Evolutionary conservation across 2,329 filamentous ascomycete genomes (phyloP).

Genomic region (Exophiala oligosperma): DNA sequence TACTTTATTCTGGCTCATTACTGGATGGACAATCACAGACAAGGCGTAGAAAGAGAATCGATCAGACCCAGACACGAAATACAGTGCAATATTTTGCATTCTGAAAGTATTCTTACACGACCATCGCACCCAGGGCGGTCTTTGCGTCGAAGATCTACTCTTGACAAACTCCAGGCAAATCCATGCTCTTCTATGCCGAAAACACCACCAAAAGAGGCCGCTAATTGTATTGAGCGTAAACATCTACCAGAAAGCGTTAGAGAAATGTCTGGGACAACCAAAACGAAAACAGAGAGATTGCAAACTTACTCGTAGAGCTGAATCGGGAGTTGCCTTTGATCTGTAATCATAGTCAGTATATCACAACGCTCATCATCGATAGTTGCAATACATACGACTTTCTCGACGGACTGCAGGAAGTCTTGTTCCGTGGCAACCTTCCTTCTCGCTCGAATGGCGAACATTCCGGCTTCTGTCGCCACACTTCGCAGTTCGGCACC

Average conservation of each 20-base stretch:
- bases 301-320: conserved; percentile 69
- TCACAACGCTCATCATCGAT: background rate
- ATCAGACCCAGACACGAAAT: background rate
- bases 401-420: conserved; percentile 95
- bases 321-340: conserved; percentile 87
- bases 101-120: background rate
- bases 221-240: conserved; percentile 98
- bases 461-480: conserved; percentile 98
- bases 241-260: background rate
- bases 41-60: too few species aligned
- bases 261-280: too few species aligned
- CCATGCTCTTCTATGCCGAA: conserved; percentile 2
- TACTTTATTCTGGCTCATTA: too few species aligned
- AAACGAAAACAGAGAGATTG: too few species aligned
- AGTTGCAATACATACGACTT: conserved; percentile 39
- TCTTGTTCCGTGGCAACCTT: conserved; percentile 99
- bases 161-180: conserved; percentile 14
- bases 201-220: conserved; percentile 7
- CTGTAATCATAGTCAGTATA: conserved; percentile 65
- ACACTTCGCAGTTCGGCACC: conserved; percentile 95
- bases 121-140: background rate
- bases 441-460: conserved; percentile 87
- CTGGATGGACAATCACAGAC: too few species aligned
- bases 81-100: background rate
- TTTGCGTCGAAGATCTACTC: background rate